Base-by-base conservation (phyloP, 768 basidiomycete species). In the Chalciporus sphaerocephalus region DNA sequence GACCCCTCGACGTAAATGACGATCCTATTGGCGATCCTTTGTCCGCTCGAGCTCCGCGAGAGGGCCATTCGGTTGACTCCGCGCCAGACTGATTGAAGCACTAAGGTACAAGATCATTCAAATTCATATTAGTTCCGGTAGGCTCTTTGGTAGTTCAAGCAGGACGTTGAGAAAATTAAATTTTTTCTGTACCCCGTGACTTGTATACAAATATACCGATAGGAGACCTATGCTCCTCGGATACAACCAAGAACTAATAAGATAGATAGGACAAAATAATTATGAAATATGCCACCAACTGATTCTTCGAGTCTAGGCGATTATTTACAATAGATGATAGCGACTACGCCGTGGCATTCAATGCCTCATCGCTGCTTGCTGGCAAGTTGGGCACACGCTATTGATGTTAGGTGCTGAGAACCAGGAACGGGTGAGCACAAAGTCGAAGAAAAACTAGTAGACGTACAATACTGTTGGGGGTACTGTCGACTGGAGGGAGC, bases 401-500 rank as follows among this genome's bases (percentile, higher is more conserved):
- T 70, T 59, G 45, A 75, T 69, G 35, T 67, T 66, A 0, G 70
- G 74, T n/a, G 71, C 76, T 77, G 21, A 13, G 30, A 40, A 22
- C 4, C 16, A 27, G 16, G 23, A 6, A 34, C 2, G 4, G 18
- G 38, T 58, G 11, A 50, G 37, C 13, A 44, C 24, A 38, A 23
- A 24, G 2, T 11, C 24, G 15, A n/a, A 40, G 15, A 9, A 13
- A 34, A 36, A 12, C 16, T 34, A 21, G 20, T 2, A 24, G 40
- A 52, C 72, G 38, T 52, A 75, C 74, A 72, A 38, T 75, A 74
- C 42, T 75, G 73, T 46, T 75, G 69, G 9, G 74, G 74, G 44
- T 61, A 75, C 38, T 64, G 61, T 13, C 73, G 74, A 47, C 74
- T 75, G 35, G 25, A n/a, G 6, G 30, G 30, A 7, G 9, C 11